Percentiles rank a stretch among this genome's conserved stretches.
Evolutionary conservation across 2,329 filamentous ascomycete species (phyloP).

Genomic region (Sporothrix sp.): DNA sequence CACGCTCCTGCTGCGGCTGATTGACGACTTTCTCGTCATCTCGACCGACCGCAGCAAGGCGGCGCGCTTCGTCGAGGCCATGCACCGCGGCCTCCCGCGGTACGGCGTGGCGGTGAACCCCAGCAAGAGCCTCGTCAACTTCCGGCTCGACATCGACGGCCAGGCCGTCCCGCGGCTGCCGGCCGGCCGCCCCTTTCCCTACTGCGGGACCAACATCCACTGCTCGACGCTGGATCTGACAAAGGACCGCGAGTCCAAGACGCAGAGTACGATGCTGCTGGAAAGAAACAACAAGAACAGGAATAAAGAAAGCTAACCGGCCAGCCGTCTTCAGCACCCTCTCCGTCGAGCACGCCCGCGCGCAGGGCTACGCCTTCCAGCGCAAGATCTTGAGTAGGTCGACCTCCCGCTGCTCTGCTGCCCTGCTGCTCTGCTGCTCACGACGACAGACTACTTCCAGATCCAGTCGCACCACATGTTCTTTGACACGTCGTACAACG

Average conservation of each 20-base stretch:
- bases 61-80: constrained; percentile 60
- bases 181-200: constrained; percentile 55
- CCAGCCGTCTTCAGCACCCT: constrained; percentile 58
- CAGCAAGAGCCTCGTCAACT: constrained; percentile 77
- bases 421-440: neutral
- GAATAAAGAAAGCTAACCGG: too few species aligned
- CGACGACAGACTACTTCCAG: constrained; percentile 52
- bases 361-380: constrained; percentile 68
- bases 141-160: constrained; percentile 52
- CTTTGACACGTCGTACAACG: constrained; percentile 72
- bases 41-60: constrained; percentile 61
- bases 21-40: constrained; percentile 89
- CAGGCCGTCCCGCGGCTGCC: constrained; percentile 39
- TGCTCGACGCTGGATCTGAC: constrained; percentile 63
- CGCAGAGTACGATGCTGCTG: constrained; percentile 34
- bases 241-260: constrained; percentile 51
- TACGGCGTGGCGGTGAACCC: constrained; percentile 74
- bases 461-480: constrained; percentile 79
- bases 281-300: too few species aligned
- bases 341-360: constrained; percentile 65
- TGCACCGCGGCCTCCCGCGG: constrained; percentile 67
- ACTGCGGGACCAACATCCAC: constrained; percentile 75
- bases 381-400: constrained; percentile 62
- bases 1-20: constrained; percentile 66
- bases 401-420: neutral